Conservation (phyloP, 2,329 filamentous ascomycete species). For the Paraconiothyrium brasiliense region DNA sequence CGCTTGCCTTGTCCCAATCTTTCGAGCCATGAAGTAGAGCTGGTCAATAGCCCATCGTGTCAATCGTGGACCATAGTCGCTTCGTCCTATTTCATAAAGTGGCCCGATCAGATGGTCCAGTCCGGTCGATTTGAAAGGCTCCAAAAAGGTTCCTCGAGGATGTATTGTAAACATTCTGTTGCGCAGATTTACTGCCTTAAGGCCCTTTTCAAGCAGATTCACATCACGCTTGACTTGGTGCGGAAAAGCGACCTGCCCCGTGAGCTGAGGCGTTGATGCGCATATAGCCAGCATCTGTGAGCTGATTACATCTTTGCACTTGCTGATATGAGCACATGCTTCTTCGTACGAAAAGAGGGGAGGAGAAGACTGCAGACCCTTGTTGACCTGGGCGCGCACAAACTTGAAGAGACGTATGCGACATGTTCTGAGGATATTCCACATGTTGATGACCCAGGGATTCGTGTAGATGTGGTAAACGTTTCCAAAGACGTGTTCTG, state of each 20-base stretch:
- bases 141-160: conserved; percentile 35
- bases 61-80: conserved; percentile 25
- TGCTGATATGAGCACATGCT: conserved; percentile 18
- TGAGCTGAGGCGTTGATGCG: conserved; percentile 41
- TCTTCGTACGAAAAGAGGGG: conserved; percentile 25
- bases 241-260: conserved; percentile 40
- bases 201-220: not conserved
- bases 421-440: conserved; percentile 40
- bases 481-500: conserved; percentile 28
- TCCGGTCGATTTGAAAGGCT: conserved; percentile 31
- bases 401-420: conserved; percentile 35
- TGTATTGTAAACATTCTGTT: conserved; percentile 24
- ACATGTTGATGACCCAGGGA: conserved; percentile 43
- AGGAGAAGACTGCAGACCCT: conserved; percentile 22
- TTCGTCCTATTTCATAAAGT: conserved; percentile 30
- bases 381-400: conserved; percentile 32
- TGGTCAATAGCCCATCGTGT: conserved; percentile 35
- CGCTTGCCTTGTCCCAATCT: conserved; percentile 39
- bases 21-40: conserved; percentile 33
- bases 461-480: conserved; percentile 43
- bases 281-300: conserved; percentile 26
- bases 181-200: conserved; percentile 3
- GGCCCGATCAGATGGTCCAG: conserved; percentile 41
- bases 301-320: conserved; percentile 27
- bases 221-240: conserved; percentile 7